Evolutionary conservation across 192 early-diverging fungal species (phyloP).

Genomic region (Podila verticillata): DNA sequence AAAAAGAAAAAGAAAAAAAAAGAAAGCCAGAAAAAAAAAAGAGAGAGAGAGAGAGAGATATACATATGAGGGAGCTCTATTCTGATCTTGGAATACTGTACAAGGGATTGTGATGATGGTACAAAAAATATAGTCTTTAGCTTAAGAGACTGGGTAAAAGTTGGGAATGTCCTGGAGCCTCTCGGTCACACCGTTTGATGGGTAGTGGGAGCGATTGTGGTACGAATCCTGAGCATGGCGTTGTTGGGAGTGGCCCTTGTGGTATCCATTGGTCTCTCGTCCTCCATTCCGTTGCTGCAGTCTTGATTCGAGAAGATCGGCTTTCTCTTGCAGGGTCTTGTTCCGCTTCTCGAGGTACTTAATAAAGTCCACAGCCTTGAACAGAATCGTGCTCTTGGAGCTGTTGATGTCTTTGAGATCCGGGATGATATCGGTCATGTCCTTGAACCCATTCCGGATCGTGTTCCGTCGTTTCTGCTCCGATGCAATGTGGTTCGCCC

Average conservation of each 20-base stretch:
- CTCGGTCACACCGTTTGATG: slow-evolving; percentile 25
- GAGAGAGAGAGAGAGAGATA: background rate
- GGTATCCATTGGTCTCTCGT: background rate
- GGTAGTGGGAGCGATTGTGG: background rate
- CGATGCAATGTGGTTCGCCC: slow-evolving; percentile 77
- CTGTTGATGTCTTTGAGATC: slow-evolving; percentile 74
- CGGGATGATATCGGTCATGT: slow-evolving; percentile 88
- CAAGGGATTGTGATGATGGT: background rate
- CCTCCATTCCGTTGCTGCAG: slow-evolving; percentile 11
- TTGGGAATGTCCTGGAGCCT: slow-evolving; percentile 45
- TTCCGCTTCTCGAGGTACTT: slow-evolving; percentile 69
- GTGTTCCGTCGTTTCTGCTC: slow-evolving; percentile 80
- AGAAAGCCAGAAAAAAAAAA: background rate
- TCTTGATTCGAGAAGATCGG: slow-evolving; percentile 48
- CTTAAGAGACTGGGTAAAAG: slow-evolving; percentile 38
- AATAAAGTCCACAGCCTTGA: slow-evolving; percentile 76
- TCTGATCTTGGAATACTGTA: background rate
- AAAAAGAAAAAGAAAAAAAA: background rate
- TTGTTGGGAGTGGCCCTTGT: slow-evolving; percentile 4
- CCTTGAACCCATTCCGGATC: slow-evolving; percentile 86
- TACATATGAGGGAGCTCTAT: background rate
- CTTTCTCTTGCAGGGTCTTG: slow-evolving; percentile 53
- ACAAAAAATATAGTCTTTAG: slow-evolving; percentile 9
- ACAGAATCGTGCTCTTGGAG: slow-evolving; percentile 72
- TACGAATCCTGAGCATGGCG: background rate